phyloP scores from a whole-genome alignment of 352 stramenopile genomes.

The Pythium biforme region DNA sequence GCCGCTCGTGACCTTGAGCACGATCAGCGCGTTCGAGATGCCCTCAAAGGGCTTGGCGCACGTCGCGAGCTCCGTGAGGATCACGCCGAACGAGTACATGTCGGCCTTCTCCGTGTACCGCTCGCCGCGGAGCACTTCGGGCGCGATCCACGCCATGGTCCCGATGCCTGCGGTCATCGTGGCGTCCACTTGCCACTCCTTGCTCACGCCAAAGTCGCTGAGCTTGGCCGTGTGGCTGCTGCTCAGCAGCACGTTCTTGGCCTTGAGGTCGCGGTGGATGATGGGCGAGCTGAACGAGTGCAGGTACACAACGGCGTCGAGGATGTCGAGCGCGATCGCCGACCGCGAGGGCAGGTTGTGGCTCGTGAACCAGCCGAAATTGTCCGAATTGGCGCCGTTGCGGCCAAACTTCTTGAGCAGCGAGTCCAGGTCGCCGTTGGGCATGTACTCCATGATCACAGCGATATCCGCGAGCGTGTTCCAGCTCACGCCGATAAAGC shows the following conservation, averaged over 20 bases:
- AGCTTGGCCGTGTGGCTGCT: slow-evolving; percentile 69
- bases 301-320: slow-evolving; percentile 80
- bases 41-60: slow-evolving; percentile 67
- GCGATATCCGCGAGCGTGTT: slow-evolving; percentile 85
- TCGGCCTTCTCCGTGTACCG: slow-evolving; percentile 31
- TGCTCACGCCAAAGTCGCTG: slow-evolving; percentile 82
- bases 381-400: slow-evolving; percentile 44
- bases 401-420: slow-evolving; percentile 45
- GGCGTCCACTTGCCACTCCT: slow-evolving; percentile 69
- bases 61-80: slow-evolving; percentile 73
- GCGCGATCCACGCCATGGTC: slow-evolving; percentile 51
- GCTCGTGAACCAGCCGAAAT: slow-evolving; percentile 73
- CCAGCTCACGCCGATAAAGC: slow-evolving; percentile 83
- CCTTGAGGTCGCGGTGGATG: slow-evolving; percentile 7
- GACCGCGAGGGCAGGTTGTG: slow-evolving; percentile 47
- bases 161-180: slow-evolving; percentile 83
- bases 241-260: slow-evolving; percentile 29
- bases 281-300: slow-evolving; percentile 73
- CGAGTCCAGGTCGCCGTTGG: slow-evolving; percentile 68
- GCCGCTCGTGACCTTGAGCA: slow-evolving; percentile 73
- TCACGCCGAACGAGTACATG: slow-evolving; percentile 35
- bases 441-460: slow-evolving; percentile 81
- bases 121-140: slow-evolving; percentile 27
- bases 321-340: slow-evolving; percentile 66
- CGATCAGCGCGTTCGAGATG: slow-evolving; percentile 65